phyloP scores from a whole-genome alignment of 176 grass and related monocot species.

The Hsuehochloa calcarea region DNA sequence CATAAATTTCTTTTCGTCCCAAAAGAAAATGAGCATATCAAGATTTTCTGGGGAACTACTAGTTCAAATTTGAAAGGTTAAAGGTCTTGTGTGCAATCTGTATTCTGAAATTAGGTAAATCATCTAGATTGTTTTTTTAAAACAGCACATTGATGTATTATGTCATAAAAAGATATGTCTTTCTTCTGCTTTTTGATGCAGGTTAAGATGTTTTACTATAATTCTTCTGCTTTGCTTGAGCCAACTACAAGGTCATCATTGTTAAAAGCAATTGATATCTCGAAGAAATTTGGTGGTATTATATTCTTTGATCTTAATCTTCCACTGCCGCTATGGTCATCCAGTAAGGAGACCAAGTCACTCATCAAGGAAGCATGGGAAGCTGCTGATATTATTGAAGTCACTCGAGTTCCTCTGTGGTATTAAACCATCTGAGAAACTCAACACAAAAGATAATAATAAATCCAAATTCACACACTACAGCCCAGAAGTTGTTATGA shows the following conservation, averaged over 20 bases:
- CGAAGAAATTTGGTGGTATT: constrained; percentile 58
- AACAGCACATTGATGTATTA: neutral
- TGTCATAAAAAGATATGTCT: constrained; percentile 6
- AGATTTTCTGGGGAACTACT: neutral
- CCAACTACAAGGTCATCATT: constrained; percentile 41
- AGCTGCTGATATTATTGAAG: constrained; percentile 67
- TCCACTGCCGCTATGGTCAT: constrained; percentile 71
- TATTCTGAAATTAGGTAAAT: neutral
- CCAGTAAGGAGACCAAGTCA: constrained; percentile 54
- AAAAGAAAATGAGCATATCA: neutral
- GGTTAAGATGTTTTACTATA: constrained; percentile 96
- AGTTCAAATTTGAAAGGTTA: neutral
- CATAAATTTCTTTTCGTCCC: neutral
- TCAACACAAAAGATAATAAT: constrained; percentile 32
- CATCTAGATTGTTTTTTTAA: neutral
- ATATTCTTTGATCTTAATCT: constrained; percentile 86
- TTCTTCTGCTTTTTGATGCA: constrained; percentile 45
- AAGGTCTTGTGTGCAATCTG: neutral
- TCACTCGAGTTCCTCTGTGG: constrained; percentile 78
- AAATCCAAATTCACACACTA: constrained; percentile 68
- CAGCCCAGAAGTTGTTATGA: constrained; percentile 50
- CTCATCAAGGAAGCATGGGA: constrained; percentile 70
- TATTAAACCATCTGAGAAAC: constrained; percentile 48
- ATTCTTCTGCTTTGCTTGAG: constrained; percentile 75
- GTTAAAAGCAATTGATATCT: constrained; percentile 59